phyloP scores from a whole-genome alignment of 345 rosid genomes.

The Corchorus olitorius region DNA sequence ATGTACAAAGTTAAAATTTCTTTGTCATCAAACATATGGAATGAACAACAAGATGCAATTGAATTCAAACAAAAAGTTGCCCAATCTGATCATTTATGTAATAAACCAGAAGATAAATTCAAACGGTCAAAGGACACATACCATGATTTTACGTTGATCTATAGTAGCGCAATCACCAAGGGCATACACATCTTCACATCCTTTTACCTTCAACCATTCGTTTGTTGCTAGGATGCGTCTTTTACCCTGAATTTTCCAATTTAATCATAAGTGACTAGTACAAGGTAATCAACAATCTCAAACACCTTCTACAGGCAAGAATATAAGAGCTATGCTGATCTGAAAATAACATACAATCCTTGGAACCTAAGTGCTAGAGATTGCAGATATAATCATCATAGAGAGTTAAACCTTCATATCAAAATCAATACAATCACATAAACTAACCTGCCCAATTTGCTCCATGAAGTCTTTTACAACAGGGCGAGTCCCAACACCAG shows the following conservation, averaged over 20 bases:
- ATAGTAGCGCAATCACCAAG: conserved; percentile 96
- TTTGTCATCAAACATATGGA: background rate
- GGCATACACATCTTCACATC: conserved; percentile 73
- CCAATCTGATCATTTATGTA: background rate
- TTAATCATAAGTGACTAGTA: conserved; percentile 12
- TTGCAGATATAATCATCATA: conserved; percentile 7
- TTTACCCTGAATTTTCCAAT: conserved; percentile 47
- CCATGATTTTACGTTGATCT: conserved; percentile 86
- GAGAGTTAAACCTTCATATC: background rate
- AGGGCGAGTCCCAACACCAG: conserved; percentile 87
- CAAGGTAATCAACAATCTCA: background rate
- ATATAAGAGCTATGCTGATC: background rate
- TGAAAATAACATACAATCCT: background rate
- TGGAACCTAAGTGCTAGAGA: background rate
- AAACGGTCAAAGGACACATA: conserved; percentile 31
- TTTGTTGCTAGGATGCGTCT: conserved; percentile 75
- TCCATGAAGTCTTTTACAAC: conserved; percentile 79
- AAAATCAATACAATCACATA: background rate
- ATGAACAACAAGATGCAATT: conserved; percentile 13
- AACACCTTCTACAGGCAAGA: conserved; percentile 2
- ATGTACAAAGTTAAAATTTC: background rate
- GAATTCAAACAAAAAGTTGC: background rate
- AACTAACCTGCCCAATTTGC: conserved; percentile 82
- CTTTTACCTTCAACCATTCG: conserved; percentile 93
- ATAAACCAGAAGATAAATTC: conserved; percentile 4